Base-by-base conservation (phyloP, 176 grass and related monocot species). In the Bromus sterilis region DNA sequence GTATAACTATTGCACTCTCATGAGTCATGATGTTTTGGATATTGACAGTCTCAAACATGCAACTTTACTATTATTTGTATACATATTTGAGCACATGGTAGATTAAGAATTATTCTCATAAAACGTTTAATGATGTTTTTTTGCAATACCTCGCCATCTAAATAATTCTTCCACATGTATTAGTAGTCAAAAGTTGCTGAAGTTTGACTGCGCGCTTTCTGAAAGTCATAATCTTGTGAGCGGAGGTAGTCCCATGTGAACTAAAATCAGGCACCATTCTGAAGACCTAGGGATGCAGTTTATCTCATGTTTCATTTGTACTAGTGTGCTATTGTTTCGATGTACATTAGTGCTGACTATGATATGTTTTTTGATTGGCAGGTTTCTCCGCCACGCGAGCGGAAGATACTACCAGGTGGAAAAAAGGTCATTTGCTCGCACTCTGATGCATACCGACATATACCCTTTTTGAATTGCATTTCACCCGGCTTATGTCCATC, bases 351-450 rank as follows among this genome's bases (percentile, higher is more conserved):
- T 37, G 13, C 29, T 75, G 74, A 92, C 28, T 44, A 83, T 35
- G 7, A 15, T n/a, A n/a, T n/a, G 44, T 63, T 80, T 24, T 61
- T 75, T 11, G 15, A 25, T 66, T 81, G 13, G 56, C 86, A 89
- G 90, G 80, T 37, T 69, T 89, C 76, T 85, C 84, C 86, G 71
- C 78, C 67, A 7, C 76, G 36, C 15, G 79, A 62, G 6, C 56
- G 39, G 12, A 80, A 80, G 82, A 82, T 70, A 80, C 71, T 74
- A 36, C 88, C 87, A 56, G 87, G 74, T 85, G 89, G 80, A 67
- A 73, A 24, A 42, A 87, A 82, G 86, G 90, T 93, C 24, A 48
- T 66, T 74, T 67, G 37, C 35, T 62, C 71, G 42, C 44, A 74
- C 71, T 48, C 59, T 51, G 59, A 32, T 64, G 11, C 71, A 43